phyloP scores from a whole-genome alignment of 2,329 filamentous ascomycete species.

The Colletotrichum sp. region DNA sequence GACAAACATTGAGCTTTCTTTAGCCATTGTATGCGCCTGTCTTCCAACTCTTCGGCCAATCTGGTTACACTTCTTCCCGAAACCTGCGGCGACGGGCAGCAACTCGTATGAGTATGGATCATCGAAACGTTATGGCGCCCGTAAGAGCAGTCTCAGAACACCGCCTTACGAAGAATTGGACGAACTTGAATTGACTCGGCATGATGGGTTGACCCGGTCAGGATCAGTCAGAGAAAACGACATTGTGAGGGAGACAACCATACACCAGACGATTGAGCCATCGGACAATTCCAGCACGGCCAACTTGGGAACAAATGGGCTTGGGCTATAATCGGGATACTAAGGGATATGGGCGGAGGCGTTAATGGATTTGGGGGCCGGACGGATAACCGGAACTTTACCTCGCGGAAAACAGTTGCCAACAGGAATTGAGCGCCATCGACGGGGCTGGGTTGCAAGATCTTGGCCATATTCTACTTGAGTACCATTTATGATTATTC shows the following conservation, averaged over 20 bases:
- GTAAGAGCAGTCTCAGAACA: background rate
- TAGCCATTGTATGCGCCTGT: constrained; percentile 43
- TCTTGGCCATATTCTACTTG: background rate
- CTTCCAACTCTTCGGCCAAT: constrained; percentile 40
- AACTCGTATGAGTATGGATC: constrained; percentile 10
- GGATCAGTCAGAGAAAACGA: background rate
- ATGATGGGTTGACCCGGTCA: background rate
- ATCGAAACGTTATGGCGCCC: background rate
- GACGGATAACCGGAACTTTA: background rate
- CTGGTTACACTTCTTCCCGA: constrained; percentile 23
- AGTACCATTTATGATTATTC: background rate
- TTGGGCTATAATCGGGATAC: background rate
- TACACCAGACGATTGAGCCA: constrained; percentile 10
- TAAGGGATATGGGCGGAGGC: background rate
- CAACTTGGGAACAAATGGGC: background rate
- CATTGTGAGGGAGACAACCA: constrained; percentile 7
- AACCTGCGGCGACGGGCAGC: background rate
- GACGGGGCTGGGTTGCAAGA: background rate
- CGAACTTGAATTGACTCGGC: constrained; percentile 6
- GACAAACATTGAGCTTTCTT: constrained; percentile 44
- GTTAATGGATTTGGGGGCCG: background rate
- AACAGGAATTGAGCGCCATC: background rate
- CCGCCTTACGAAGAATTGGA: constrained; percentile 11
- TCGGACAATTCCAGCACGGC: constrained; percentile 8
- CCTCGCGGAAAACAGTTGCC: background rate